Evolutionary conservation across 305 asterid species (phyloP).

Genomic region (Striga hermonthica): DNA sequence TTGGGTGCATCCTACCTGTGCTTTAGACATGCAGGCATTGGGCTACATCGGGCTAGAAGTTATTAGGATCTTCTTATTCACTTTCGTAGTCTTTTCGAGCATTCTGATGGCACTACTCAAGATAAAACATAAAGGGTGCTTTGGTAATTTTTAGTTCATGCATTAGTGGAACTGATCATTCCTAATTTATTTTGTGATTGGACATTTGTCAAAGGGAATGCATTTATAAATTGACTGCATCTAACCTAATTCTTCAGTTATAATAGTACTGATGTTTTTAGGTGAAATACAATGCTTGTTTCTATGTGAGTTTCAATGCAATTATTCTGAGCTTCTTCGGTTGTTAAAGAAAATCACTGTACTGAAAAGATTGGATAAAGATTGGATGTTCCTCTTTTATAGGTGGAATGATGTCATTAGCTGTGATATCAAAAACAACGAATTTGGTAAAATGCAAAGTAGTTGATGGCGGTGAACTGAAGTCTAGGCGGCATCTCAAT

Average conservation of each 20-base stretch:
- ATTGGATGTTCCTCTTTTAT: constrained; percentile 27
- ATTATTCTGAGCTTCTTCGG: constrained; percentile 16
- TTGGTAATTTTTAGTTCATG: not conserved
- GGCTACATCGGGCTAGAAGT: not conserved
- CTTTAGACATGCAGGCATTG: constrained; percentile 7
- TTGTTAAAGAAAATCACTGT: constrained; percentile 5
- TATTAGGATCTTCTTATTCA: not conserved
- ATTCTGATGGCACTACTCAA: constrained; percentile 12
- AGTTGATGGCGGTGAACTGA: constrained; percentile 92
- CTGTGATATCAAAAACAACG: constrained; percentile 70
- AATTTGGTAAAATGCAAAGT: constrained; percentile 75
- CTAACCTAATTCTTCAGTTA: constrained; percentile 13
- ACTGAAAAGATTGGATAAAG: constrained; percentile 27
- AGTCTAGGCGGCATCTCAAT: constrained; percentile 89
- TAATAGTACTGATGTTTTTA: constrained; percentile 9
- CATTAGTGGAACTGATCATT: constrained; percentile 16
- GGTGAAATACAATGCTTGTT: constrained; percentile 24
- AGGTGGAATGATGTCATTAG: constrained; percentile 99
- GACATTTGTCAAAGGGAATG: not conserved
- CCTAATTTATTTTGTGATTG: not conserved
- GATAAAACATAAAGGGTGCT: constrained; percentile 9
- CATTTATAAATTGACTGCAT: constrained; percentile 1
- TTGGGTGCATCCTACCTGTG: constrained; percentile 1
- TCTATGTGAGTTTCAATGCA: constrained; percentile 7
- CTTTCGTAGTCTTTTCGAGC: constrained; percentile 2